Evolutionary conservation across 257 asterid genomes (phyloP).

Genomic region (Paraleonurus japonicus): DNA sequence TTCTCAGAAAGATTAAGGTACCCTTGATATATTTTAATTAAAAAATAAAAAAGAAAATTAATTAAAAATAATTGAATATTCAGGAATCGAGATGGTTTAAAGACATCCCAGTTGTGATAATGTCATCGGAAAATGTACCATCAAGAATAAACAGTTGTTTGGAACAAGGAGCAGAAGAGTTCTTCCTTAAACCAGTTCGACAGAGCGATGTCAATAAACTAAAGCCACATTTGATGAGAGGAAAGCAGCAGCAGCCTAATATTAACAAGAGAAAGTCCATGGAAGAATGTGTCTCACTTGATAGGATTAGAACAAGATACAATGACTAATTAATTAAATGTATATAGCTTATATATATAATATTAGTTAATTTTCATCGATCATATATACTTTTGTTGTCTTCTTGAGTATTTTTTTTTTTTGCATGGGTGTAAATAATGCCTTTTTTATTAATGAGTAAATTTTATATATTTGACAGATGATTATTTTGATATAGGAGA

Average conservation of each 20-base stretch:
- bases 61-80: not conserved
- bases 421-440: no score
- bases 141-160: constrained; percentile 52
- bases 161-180: constrained; percentile 53
- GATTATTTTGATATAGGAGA: no score
- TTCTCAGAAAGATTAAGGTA: constrained; percentile 55
- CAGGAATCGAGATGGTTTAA: constrained; percentile 43
- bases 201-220: constrained; percentile 46
- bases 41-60: no score
- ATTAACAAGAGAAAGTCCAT: constrained; percentile 34
- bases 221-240: constrained; percentile 43
- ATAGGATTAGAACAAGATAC: constrained; percentile 43
- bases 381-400: no score
- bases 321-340: not conserved
- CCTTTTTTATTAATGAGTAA: no score
- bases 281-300: constrained; percentile 41
- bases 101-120: constrained; percentile 59
- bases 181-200: constrained; percentile 47
- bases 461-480: no score
- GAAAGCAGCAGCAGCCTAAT: constrained; percentile 11
- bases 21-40: no score
- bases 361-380: no score
- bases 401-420: no score
- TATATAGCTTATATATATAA: no score
- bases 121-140: constrained; percentile 64